Percentiles rank a stretch among this genome's conserved stretches.
Conservation (phyloP, 208 protist species). For the Balamuthia mandrillaris region DNA sequence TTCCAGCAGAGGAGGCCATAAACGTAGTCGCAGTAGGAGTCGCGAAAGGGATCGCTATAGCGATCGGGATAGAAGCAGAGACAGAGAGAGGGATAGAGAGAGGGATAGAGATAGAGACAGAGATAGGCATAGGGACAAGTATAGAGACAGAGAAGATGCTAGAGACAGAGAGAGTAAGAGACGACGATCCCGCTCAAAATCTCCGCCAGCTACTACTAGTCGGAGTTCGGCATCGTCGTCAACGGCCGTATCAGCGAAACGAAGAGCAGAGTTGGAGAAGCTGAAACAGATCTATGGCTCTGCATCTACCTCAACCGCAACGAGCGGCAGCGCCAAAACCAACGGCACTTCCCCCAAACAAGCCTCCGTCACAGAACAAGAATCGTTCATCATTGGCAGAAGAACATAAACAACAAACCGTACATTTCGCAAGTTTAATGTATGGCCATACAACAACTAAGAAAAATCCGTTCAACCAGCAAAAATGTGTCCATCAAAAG, state of each 20-base stretch:
- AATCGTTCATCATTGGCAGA: neutral
- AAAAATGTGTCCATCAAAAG: too few relatives aligned
- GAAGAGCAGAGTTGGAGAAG: neutral
- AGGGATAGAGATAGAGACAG: neutral
- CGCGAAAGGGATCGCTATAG: neutral
- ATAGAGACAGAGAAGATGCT: neutral
- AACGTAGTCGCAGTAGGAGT: neutral
- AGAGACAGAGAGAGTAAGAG: neutral
- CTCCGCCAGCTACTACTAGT: neutral
- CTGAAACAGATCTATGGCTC: neutral
- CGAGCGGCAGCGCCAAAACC: too few relatives aligned
- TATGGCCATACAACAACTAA: too few relatives aligned
- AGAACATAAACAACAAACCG: too few relatives aligned
- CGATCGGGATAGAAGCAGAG: neutral
- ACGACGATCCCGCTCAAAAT: neutral
- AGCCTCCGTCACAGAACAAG: neutral
- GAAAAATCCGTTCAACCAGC: too few relatives aligned
- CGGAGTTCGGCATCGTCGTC: neutral
- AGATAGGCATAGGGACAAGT: neutral
- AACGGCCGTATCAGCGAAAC: neutral
- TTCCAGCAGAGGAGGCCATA: neutral
- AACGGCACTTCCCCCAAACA: neutral
- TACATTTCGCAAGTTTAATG: too few relatives aligned
- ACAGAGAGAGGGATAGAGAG: neutral
- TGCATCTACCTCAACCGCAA: neutral